These are phyloP conservation scores for Saccharomycopsis javanensis DNA, from an alignment of 805 yeast species.

Conservation along the genomic window DNA sequence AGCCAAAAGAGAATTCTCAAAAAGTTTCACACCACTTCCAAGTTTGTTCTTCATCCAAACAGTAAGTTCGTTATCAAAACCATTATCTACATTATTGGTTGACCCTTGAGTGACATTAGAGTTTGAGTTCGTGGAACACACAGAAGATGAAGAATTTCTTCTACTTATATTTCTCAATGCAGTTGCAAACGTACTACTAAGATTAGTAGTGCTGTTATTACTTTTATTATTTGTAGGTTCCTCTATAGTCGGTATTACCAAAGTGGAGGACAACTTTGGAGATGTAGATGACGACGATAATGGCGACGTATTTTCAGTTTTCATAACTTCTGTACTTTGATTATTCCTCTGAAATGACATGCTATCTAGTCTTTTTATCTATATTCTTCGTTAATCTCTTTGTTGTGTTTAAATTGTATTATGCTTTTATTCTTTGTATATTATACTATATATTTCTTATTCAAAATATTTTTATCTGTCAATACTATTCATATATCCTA, in stretches of 20 bases:
- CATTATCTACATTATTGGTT: not conserved
- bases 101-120: not conserved
- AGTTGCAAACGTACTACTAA: not conserved
- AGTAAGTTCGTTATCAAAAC: not conserved
- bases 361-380: too few relatives aligned
- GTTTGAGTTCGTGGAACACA: not conserved
- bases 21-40: not conserved
- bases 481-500: too few relatives aligned
- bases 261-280: not conserved
- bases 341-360: not conserved
- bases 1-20: not conserved
- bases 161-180: not conserved
- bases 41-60: not conserved
- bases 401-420: too few relatives aligned
- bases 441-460: too few relatives aligned
- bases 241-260: slow-evolving; percentile 7
- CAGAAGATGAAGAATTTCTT: not conserved
- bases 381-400: too few relatives aligned
- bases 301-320: not conserved
- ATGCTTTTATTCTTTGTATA: too few relatives aligned
- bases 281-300: not conserved
- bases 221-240: not conserved
- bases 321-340: not conserved
- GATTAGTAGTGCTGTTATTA: not conserved
- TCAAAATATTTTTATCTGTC: too few relatives aligned